Evolutionary conservation across 129 eudicot genomes (phyloP), one percentile per base, ranked within the genome.

Genomic region (Kitagawia praeruptora): DNA sequence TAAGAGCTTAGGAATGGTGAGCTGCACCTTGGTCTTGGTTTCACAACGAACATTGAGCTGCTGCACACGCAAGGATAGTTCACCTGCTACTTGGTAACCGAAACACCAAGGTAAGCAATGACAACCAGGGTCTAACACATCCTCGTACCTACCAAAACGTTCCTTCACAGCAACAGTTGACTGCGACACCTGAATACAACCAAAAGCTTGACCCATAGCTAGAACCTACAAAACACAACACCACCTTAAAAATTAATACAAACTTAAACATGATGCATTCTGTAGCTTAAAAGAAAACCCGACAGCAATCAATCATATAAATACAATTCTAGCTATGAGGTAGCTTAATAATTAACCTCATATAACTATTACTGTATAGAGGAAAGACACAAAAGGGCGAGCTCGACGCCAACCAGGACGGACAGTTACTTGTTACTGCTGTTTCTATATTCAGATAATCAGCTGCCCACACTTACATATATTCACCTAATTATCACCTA

Each of bases 41-140:
- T 91, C 96, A 47, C 93, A 91, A 16, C 89, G 91, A 82, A 91
- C 96, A 83, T 91, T 89, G 75, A 91, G 84, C 82, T 91, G 96
- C 83, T 86, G 86, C 54, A 91, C 83, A 80, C 96, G 96, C 44
- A 91, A 76, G 42, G 92, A 88, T 8, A 91, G 79, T 25, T 75
- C 70, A 39, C 93, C 96, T 64, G 89, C 96, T 79, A 88, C 12
- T 75, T 75, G 28, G 76, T 91, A 85, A 70, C 96, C 96, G 10
- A 87, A 76, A 64, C 89, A 88, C 96, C 96, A 91, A 49, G 96
- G 96, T 76, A 91, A 47, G 81, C 91, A 88, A 83, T 91, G 93
- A 67, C 93, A 91, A 8, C 96, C 96, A 78, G 96, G 96, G 69
- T 85, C 84, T 54, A 91, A 88, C 34, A 91, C 93, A 2, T 87